phyloP scores from a whole-genome alignment of 768 basidiomycete species.

The Podaxis pistillaris region DNA sequence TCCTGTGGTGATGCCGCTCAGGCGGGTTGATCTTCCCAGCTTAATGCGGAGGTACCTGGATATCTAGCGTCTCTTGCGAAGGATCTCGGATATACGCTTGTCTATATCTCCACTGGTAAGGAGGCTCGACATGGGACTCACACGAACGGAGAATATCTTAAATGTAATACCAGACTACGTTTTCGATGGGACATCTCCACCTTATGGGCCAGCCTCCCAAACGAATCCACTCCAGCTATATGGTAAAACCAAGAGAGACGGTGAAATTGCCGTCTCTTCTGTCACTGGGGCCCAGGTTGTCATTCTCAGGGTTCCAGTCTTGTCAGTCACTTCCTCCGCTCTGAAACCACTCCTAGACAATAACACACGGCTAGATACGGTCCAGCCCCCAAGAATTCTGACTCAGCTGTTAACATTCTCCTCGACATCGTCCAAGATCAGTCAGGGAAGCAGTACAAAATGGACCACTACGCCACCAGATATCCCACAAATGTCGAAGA shows the following conservation, averaged over 20 bases:
- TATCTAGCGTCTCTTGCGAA: slow-evolving; percentile 68
- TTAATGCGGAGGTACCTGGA: slow-evolving; percentile 78
- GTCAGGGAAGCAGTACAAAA: slow-evolving; percentile 85
- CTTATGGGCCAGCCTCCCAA: slow-evolving; percentile 71
- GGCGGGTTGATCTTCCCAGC: slow-evolving; percentile 36
- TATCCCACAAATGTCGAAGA: slow-evolving; percentile 92
- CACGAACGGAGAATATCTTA: background rate
- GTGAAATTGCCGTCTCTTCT: slow-evolving; percentile 75
- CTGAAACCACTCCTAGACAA: slow-evolving; percentile 5
- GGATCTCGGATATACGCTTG: slow-evolving; percentile 60
- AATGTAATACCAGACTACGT: slow-evolving; percentile 71
- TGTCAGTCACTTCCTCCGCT: slow-evolving; percentile 47
- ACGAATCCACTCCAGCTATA: slow-evolving; percentile 90
- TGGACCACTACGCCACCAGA: slow-evolving; percentile 93
- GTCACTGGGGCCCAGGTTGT: slow-evolving; percentile 56
- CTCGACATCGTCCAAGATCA: slow-evolving; percentile 85
- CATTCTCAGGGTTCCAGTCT: slow-evolving; percentile 85
- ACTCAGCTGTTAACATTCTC: slow-evolving; percentile 87
- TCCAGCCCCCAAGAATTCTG: slow-evolving; percentile 77
- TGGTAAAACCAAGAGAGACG: slow-evolving; percentile 82
- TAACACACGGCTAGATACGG: slow-evolving; percentile 64
- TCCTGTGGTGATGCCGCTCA: background rate
- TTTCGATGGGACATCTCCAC: slow-evolving; percentile 91
- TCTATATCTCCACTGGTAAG: slow-evolving; percentile 91
- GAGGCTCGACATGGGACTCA: background rate